Evolutionary conservation across 2,329 filamentous ascomycete species (phyloP), one percentile per base, ranked within the genome.

Genomic region (Claviceps capensis): DNA sequence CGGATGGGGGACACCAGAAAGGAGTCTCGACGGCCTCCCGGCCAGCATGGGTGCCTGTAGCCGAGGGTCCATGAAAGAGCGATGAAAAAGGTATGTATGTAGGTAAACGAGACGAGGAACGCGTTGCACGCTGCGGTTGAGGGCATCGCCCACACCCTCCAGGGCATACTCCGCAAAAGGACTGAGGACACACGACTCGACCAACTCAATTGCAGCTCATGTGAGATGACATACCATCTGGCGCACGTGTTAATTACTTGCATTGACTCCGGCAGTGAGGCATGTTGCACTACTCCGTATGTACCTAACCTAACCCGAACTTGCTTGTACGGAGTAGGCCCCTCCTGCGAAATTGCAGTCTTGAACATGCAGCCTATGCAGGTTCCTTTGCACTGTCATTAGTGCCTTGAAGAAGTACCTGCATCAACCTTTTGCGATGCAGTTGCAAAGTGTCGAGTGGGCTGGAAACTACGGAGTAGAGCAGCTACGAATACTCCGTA

Each of bases 11-110:
- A 8, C 8, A 30, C 26, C 3, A 30, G 26, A 8, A 30, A 9
- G 23, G 16, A 45, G n/a, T 42, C 5, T 19, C 40, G 17, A 42
- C 40, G 40, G 40, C 17, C 46, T 16, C 7, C 50, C 50, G 50
- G 43, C 45, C 45, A 42, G 44, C 45, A 52, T 37, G 50, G 50
- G 44, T 41, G 50, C 44, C 17, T 34, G 37, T 22, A 52, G 30
- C 45, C 38, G 45, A 22, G 43, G 4, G 11, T 36, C 44, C n/a
- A 37, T 23, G 19, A 19, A 19, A 36, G 17, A 36, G 38, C 7
- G 22, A 41, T 41, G 38, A 19, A 41, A 17, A 11, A 41, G 16
- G 30, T 22, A 22, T 22, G 22, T 30, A 30, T 6, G 2, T 9
- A 30, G 8, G 30, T 34, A 34, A 9, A 34, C 30, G 30, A 34